Evolutionary conservation across 805 yeast genomes (phyloP).

Genomic region (Starmerella sp.): DNA sequence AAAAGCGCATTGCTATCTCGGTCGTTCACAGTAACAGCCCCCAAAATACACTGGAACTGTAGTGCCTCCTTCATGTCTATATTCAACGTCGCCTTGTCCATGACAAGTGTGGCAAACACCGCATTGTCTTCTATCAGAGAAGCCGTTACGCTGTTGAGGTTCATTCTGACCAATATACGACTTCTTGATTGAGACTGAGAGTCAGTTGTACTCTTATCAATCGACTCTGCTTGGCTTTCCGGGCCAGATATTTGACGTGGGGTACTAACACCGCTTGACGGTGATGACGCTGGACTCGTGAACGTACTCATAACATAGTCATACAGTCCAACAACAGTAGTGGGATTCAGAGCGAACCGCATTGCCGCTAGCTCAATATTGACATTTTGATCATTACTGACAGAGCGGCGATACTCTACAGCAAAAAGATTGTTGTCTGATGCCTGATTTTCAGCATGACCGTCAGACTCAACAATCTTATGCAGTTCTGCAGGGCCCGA

Average conservation of each 20-base stretch:
- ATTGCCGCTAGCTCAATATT: conserved; percentile 67
- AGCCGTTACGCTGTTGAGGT: conserved; percentile 59
- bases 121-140: conserved; percentile 74
- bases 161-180: conserved; percentile 49
- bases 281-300: conserved; percentile 34
- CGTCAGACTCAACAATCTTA: conserved; percentile 54
- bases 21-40: conserved; percentile 55
- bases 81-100: conserved; percentile 60
- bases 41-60: conserved; percentile 64
- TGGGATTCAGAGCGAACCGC: conserved; percentile 61
- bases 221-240: neutral
- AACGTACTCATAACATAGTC: conserved; percentile 80
- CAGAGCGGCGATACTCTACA: conserved; percentile 46
- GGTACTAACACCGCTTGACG: neutral
- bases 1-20: conserved; percentile 42
- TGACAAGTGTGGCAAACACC: conserved; percentile 63
- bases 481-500: conserved; percentile 53
- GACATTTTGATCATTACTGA: conserved; percentile 64
- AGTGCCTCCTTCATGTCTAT: conserved; percentile 58
- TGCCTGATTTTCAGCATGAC: conserved; percentile 23
- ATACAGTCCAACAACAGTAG: conserved; percentile 62
- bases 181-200: neutral
- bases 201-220: neutral
- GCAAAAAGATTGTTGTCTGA: conserved; percentile 37
- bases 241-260: neutral